These are phyloP conservation scores for Mycena rebaudengoi DNA, from an alignment of 768 basidiomycete genomes.

Conservation along the genomic window DNA sequence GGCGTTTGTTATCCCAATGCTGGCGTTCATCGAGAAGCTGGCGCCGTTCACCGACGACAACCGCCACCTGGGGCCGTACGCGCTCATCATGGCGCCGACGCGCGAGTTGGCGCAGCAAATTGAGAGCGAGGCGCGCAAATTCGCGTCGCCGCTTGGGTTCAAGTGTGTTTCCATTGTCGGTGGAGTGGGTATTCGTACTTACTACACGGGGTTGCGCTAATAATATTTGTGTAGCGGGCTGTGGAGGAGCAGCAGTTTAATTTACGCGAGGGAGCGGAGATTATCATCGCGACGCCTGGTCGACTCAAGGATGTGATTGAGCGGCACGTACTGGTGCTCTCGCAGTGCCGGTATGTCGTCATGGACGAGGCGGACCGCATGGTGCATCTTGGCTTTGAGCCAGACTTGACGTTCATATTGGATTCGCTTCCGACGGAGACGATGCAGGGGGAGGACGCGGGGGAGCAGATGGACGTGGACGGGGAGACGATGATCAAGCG, in stretches of 20 bases:
- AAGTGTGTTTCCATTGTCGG: constrained; percentile 98
- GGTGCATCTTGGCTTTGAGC: constrained; percentile 98
- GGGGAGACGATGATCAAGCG: constrained; percentile 73
- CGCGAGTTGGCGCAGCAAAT: constrained; percentile 99
- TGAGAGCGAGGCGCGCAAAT: constrained; percentile 91
- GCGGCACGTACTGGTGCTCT: constrained; percentile 92
- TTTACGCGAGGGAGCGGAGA: constrained; percentile 97
- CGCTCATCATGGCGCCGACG: constrained; percentile 94
- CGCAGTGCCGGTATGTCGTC: constrained; percentile 97
- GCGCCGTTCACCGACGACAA: constrained; percentile 92
- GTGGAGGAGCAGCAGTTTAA: constrained; percentile 99
- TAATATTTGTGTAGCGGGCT: constrained; percentile 62
- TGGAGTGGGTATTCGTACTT: constrained; percentile 65
- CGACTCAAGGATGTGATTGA: constrained; percentile 98
- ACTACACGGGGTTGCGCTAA: constrained; percentile 1
- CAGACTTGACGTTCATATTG: constrained; percentile 92
- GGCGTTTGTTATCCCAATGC: constrained; percentile 98
- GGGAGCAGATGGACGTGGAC: constrained; percentile 82
- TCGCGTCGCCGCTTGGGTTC: constrained; percentile 89
- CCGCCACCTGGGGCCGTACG: constrained; percentile 92
- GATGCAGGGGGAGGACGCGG: constrained; percentile 85
- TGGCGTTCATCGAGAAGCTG: constrained; percentile 89
- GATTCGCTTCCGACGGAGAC: constrained; percentile 90
- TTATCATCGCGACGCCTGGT: constrained; percentile 98
- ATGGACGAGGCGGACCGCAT: constrained; percentile 99